Base-by-base conservation (phyloP, 116 monocot genomes). In the Iris pallida region DNA sequence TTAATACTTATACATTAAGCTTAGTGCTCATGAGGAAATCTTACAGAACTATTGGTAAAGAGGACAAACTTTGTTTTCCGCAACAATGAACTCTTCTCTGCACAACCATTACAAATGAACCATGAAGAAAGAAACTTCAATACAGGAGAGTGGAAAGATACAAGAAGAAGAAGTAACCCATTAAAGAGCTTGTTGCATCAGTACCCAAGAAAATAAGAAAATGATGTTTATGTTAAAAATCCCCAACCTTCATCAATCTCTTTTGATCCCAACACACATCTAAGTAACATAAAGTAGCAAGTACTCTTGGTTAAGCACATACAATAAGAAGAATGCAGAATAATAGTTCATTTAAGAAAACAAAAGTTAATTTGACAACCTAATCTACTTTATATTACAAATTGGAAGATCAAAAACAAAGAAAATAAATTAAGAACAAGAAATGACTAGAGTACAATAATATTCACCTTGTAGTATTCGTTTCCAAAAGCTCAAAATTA, bases 31-130 rank as follows among this genome's bases (percentile, higher is more conserved):
- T 43, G 0, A 52, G 16, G 15, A 61, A 57, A 65, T 11, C 78
- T 83, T 83, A 83, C 83, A 66, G 83, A 83, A 47, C 83, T 79
- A 75, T 83, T 83, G 55, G 83, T 79, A 45, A 83, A 70, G 71
- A 83, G 67, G 16, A 75, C 71, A 5, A 79, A 78, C 71, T 83
- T 83, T 16, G 78, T 75, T 66, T 72, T 83, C 17, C 79, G 73
- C 65, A 83, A 65, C 63, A 63, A 55, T 48, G 63, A 61, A 56
- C 79, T 83, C 65, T 74, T 83, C 66, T 79, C 83, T 83, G 75
- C 63, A 63, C 54, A 67, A 55, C 12, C 53, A 49, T 8, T 69
- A 44, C 18, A 53, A 20, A 15, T 67, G 42, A 61, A 56, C 41
- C 16, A 30, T 8, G 16, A 19, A 54, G 2, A 44, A 62, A 53